Base-by-base conservation (phyloP, 1,284 basidiomycete genomes). In the Fereydounia khargensis region DNA sequence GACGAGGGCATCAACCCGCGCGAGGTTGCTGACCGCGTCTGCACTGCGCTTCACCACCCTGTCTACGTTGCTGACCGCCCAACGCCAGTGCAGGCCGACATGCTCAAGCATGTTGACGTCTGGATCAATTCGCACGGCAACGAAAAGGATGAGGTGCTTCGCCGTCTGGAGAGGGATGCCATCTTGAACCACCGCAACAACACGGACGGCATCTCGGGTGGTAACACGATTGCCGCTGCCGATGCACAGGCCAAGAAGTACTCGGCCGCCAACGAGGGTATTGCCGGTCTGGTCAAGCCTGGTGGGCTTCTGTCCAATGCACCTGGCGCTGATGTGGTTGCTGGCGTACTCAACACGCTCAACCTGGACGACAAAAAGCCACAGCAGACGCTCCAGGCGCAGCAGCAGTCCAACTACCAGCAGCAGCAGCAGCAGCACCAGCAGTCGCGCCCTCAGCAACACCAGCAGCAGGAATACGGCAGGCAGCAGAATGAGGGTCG, bases 81-180 rank as follows among this genome's bases (percentile, higher is more conserved):
- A 8, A 39, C 22, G 8, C 7, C 35, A 11, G 32, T 44, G 3
- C 42, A 44, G 32, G 19, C 24, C 6, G 42, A 44, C 6, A 44
- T 44, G 42, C 9, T 44, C 5, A 6, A 33, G 5, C 30, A 25
- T 21, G 42, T 44, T 35, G 35, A 36, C 17, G 21, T 30, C 23
- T 44, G 42, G 42, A 35, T 35, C 20, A 35, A 44, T 14, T 44
- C 42, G 20, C 42, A 44, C 32, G 42, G 42, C 5, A 3, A 19
- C 18, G 42, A 44, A 22, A 44, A 44, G 34, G 35, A 44, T 19
- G 42, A 44, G 32, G 42, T 44, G 37, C 31, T 44, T 19, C 17
- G 35, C 14, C 20, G 42, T 17, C 28, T 44, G 18, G 42, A 44
- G 27, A 33, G 22, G 28, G 35, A 44, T 18, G 24, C 32, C n/a